Conservation (phyloP, 192 early-diverging fungal genomes). For the Mortierella alpina region DNA sequence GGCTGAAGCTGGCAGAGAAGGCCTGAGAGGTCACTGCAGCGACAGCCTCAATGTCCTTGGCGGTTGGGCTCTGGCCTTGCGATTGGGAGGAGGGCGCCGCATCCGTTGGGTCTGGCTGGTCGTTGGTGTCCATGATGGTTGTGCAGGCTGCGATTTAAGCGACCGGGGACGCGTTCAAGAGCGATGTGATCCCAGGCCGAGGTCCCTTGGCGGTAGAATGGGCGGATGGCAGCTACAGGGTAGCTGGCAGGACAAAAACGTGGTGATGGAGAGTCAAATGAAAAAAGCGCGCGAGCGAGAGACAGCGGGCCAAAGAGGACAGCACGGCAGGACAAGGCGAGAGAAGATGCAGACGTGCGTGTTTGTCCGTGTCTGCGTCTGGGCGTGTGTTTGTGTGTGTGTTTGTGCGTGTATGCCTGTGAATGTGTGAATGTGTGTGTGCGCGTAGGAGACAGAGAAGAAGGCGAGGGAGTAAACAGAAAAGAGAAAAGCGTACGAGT, state of each 20-base stretch:
- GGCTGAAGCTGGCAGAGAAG: constrained; percentile 5
- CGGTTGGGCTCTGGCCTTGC: background rate
- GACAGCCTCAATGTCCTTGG: constrained; percentile 15
- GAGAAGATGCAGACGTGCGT: background rate
- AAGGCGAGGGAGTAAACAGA: too few relatives aligned
- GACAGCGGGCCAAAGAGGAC: background rate
- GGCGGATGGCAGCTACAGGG: background rate
- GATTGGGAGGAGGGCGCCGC: background rate
- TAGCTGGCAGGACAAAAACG: background rate
- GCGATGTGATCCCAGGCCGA: too few relatives aligned
- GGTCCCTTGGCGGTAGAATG: background rate
- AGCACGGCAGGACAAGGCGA: background rate
- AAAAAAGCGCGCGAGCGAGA: background rate
- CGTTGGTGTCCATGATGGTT: constrained; percentile 2
- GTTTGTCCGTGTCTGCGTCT: too few relatives aligned
- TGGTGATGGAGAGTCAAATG: background rate
- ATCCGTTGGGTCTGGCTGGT: background rate
- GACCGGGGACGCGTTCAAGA: too few relatives aligned
- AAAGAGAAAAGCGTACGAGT: too few relatives aligned
- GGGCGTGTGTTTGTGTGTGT: too few relatives aligned
- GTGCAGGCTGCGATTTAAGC: background rate
- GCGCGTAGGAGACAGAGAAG: too few relatives aligned
- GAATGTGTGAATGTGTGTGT: too few relatives aligned
- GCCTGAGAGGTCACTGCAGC: constrained; percentile 10
- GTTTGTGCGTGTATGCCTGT: too few relatives aligned